phyloP scores from a whole-genome alignment of 805 yeast species.

The Metschnikowia amazonensis region DNA sequence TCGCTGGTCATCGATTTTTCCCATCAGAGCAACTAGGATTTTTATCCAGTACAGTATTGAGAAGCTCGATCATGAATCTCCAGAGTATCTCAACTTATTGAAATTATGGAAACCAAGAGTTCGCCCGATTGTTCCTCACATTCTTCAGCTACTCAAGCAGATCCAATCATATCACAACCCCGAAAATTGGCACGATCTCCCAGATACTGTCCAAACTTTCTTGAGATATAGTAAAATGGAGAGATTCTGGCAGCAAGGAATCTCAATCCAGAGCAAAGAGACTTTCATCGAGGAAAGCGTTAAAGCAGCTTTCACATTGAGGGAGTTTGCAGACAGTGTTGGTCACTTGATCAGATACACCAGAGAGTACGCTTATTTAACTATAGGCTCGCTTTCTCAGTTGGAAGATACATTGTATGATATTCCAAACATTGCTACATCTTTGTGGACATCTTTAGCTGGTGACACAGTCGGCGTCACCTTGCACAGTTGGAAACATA shows the following conservation, averaged over 20 bases:
- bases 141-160: slow-evolving; percentile 80
- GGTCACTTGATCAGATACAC: slow-evolving; percentile 96
- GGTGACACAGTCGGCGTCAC: slow-evolving; percentile 84
- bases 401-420: slow-evolving; percentile 86
- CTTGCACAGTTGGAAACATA: slow-evolving; percentile 94
- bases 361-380: slow-evolving; percentile 88
- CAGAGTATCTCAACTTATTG: slow-evolving; percentile 66
- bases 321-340: slow-evolving; percentile 97
- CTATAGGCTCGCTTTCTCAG: slow-evolving; percentile 85
- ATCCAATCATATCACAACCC: slow-evolving; percentile 95
- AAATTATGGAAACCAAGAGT: slow-evolving; percentile 90
- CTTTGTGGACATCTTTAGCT: slow-evolving; percentile 83
- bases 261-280: slow-evolving; percentile 88
- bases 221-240: slow-evolving; percentile 88
- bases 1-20: slow-evolving; percentile 92
- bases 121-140: slow-evolving; percentile 86
- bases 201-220: slow-evolving; percentile 86
- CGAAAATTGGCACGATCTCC: slow-evolving; percentile 82
- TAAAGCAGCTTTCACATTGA: slow-evolving; percentile 85
- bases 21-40: slow-evolving; percentile 91
- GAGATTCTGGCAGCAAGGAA: slow-evolving; percentile 98
- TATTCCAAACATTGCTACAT: slow-evolving; percentile 72
- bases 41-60: slow-evolving; percentile 95
- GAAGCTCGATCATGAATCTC: slow-evolving; percentile 73
- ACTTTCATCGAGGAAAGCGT: slow-evolving; percentile 92